Percentiles rank a stretch among this genome's conserved stretches.
These are phyloP conservation scores for Boletus holoroseus DNA, from an alignment of 1,284 basidiomycete genomes.

Conservation along the genomic window DNA sequence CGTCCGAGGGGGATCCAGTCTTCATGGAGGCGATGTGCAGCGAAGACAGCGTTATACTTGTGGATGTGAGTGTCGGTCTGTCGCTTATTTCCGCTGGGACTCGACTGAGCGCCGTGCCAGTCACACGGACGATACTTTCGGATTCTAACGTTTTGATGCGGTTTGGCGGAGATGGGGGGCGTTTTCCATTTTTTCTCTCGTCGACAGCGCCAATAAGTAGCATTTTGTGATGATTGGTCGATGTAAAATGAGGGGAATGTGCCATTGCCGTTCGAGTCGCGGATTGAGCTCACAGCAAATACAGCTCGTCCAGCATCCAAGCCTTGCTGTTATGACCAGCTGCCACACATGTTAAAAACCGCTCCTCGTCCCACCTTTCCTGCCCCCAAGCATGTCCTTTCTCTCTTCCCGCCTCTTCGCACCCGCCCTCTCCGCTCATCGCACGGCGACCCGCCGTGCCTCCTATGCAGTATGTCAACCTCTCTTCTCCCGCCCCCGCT, in stretches of 20 bases:
- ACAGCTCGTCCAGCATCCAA: conserved; percentile 21
- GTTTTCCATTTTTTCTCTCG: neutral
- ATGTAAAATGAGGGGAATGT: conserved; percentile 22
- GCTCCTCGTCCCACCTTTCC: neutral
- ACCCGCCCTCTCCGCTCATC: conserved; percentile 28
- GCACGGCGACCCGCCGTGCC: conserved; percentile 46
- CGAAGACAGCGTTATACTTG: conserved; percentile 50
- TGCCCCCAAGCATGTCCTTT: conserved; percentile 3
- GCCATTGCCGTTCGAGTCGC: conserved; percentile 28
- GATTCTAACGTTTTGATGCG: conserved; percentile 26
- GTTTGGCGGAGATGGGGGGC: neutral
- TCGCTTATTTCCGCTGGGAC: neutral
- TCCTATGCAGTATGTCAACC: conserved; percentile 53
- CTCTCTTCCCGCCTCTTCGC: conserved; percentile 8
- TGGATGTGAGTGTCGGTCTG: conserved; percentile 38
- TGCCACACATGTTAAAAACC: conserved; percentile 22
- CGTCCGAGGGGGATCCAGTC: conserved; percentile 5
- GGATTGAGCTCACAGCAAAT: conserved; percentile 31
- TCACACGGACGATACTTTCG: conserved; percentile 26
- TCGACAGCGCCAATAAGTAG: neutral
- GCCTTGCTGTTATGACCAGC: conserved; percentile 18
- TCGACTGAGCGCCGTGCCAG: conserved; percentile 9
- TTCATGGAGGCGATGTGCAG: conserved; percentile 44
- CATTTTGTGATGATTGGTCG: neutral
- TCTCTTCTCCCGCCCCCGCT: neutral